Conservation (phyloP, 2,329 filamentous ascomycete genomes). For the Trichophyton benhamiae region DNA sequence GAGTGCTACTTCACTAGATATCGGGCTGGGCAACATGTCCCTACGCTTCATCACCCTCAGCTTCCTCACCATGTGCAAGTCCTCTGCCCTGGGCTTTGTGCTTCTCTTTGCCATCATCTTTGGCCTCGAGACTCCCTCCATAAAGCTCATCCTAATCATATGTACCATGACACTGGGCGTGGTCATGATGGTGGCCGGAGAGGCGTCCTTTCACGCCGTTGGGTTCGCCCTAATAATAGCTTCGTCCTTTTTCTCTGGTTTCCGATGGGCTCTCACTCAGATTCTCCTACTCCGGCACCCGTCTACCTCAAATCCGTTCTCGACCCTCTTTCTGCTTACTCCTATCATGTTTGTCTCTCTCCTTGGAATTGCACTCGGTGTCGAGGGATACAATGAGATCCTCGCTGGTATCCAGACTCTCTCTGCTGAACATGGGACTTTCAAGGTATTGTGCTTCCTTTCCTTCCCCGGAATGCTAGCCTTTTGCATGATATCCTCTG, state of each 20-base stretch:
- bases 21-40: conserved; percentile 89
- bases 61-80: conserved; percentile 99
- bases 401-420: conserved; percentile 53
- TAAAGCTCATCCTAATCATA: conserved; percentile 77
- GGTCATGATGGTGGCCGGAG: conserved; percentile 95
- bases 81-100: conserved; percentile 87
- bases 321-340: conserved; percentile 92
- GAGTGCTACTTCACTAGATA: conserved; percentile 83
- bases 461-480: conserved; percentile 84
- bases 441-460: conserved; percentile 58
- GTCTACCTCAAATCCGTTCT: conserved; percentile 91
- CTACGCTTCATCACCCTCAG: conserved; percentile 92
- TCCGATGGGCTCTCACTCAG: conserved; percentile 97
- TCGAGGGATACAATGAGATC: conserved; percentile 66
- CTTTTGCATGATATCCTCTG: conserved; percentile 91
- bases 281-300: conserved; percentile 88
- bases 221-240: conserved; percentile 89
- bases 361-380: conserved; percentile 65
- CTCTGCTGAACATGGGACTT: conserved; percentile 52
- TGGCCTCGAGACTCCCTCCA: conserved; percentile 74
- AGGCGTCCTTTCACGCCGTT: conserved; percentile 73
- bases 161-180: conserved; percentile 84
- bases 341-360: conserved; percentile 89
- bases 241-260: conserved; percentile 88
- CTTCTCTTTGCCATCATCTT: conserved; percentile 91